Conservation (phyloP, 2,329 filamentous ascomycete genomes). For the Cladosporium cucumerinum region DNA sequence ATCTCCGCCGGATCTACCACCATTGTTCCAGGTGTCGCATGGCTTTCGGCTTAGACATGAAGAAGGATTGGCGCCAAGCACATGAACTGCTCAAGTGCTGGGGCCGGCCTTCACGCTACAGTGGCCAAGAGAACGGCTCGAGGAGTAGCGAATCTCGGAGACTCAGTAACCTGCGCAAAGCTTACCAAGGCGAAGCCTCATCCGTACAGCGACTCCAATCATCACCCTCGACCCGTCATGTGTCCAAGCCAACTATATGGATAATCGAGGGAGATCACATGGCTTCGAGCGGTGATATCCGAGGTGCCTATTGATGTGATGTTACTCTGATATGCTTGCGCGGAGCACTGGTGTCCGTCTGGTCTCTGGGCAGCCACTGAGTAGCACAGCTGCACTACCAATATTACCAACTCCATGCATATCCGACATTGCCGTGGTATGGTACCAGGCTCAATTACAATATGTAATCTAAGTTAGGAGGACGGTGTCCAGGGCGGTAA, state of each 20-base stretch:
- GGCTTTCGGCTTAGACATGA: background rate
- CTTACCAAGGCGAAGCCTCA: constrained; percentile 11
- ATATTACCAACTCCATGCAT: background rate
- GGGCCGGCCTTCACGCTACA: background rate
- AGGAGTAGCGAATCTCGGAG: background rate
- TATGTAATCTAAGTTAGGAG: background rate
- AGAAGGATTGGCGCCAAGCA: constrained; percentile 2
- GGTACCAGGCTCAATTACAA: constrained; percentile 12
- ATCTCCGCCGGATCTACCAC: constrained; percentile 1
- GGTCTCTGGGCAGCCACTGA: background rate
- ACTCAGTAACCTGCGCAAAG: constrained; percentile 4
- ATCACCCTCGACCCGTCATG: background rate
- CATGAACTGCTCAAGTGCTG: background rate
- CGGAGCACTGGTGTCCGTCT: constrained; percentile 4
- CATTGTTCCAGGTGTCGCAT: background rate
- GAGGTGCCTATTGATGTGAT: background rate
- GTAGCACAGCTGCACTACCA: background rate
- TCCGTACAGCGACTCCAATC: background rate
- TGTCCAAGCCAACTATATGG: background rate
- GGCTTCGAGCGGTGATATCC: background rate
- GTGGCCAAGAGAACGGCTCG: background rate
- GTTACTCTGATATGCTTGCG: background rate
- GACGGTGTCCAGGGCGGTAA: background rate
- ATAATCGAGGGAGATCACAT: background rate
- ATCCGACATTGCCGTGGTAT: background rate